These are phyloP conservation scores for Fraxinus greggii DNA, from an alignment of 305 asterid genomes.

Conservation along the genomic window DNA sequence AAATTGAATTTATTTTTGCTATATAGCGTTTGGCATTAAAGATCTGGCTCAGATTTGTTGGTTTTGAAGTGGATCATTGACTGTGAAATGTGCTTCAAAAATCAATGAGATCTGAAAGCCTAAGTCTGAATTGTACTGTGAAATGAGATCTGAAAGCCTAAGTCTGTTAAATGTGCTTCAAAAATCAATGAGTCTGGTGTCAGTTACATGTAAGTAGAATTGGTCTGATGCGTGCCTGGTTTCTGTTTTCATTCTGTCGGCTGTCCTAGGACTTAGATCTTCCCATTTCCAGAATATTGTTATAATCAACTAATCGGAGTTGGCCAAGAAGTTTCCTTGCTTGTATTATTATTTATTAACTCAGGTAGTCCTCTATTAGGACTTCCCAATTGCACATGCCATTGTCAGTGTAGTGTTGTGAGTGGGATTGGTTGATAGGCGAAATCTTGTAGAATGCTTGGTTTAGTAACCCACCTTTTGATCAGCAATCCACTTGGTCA, in stretches of 20 bases:
- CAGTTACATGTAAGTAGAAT: neutral
- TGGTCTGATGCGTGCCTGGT: neutral
- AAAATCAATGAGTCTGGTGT: neutral
- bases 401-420: neutral
- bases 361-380: neutral
- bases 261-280: neutral
- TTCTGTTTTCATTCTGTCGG: neutral
- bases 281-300: neutral
- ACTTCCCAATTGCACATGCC: neutral
- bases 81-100: neutral
- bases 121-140: no score
- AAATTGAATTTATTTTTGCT: neutral
- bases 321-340: neutral
- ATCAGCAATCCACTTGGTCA: neutral
- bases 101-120: neutral
- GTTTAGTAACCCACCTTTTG: neutral
- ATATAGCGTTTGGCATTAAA: neutral
- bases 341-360: neutral
- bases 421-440: neutral
- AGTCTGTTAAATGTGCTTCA: no score
- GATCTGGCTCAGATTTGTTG: neutral
- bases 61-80: neutral
- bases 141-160: neutral
- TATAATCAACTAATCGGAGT: conserved; percentile 5
- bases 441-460: neutral